Base-by-base conservation (phyloP, 2,329 filamentous ascomycete species). In the Zasmidium citrigriseum region DNA sequence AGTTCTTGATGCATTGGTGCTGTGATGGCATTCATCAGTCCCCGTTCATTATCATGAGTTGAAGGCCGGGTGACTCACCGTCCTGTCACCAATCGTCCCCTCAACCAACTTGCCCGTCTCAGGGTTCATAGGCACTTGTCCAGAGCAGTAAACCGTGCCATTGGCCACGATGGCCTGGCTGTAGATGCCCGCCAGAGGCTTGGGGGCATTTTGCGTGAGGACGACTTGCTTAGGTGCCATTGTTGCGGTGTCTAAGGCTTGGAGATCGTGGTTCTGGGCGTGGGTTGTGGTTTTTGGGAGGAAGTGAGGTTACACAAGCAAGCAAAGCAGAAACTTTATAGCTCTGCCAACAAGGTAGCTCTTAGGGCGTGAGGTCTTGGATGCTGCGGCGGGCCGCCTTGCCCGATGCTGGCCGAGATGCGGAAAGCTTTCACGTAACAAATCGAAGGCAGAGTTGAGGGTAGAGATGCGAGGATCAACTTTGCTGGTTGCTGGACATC, bases 71-170 rank as follows among this genome's bases (percentile, higher is more conserved):
- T 7, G 11, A 56, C 76, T 56, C 74, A 85, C 83, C 55, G 80
- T 81, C 34, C 80, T 73, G 55, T 82, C 83, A 61, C 79, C 79
- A 54, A 88, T 76, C 53, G 80, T 80, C 3, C 86, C 86, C 11
- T 85, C 79, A 7, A 85, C 78, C 1, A 88, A 56, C 55, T 81
- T 76, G 20, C 74, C 76, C 0, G 83, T 85, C n/a, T 69, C 71
- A 0, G 84, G 80, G 64, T 87, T 81, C 66, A 85, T 76, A 14
- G 83, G 83, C 27, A 89, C 78, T 61, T 79, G 80, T 22, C 87
- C 88, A 1, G 85, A 88, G 76, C 86, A 89, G 76, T 88, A 90
- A n/a, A 90, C 84, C 71, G 87, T 83, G 66, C 86, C 86, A 67
- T 86, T 85, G 72, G 71, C 70, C 34, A 73, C 59, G 54, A 74